Conservation (phyloP, 2,329 filamentous ascomycete genomes). For the Colletotrichum paranaense region DNA sequence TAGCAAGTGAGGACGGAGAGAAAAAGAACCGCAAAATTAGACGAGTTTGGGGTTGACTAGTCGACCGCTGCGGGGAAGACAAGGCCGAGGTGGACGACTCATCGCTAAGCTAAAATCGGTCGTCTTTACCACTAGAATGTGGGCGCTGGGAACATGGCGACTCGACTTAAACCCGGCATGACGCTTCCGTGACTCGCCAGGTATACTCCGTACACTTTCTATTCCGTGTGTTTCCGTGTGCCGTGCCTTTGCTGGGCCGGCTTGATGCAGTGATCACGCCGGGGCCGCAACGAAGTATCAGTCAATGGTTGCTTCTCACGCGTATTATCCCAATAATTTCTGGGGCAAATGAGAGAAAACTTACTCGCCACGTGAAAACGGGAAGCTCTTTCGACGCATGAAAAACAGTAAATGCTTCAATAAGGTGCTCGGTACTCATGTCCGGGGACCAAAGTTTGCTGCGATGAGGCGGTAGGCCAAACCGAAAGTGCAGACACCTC, state of each 20-base stretch:
- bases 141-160: background rate
- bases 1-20: conserved; percentile 7
- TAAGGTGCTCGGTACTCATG: background rate
- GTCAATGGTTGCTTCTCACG: background rate
- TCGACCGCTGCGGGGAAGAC: conserved; percentile 20
- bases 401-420: conserved; percentile 3
- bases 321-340: background rate
- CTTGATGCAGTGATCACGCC: too few species aligned
- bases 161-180: background rate
- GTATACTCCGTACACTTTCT: background rate
- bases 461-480: background rate
- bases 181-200: background rate
- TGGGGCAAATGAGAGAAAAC: background rate
- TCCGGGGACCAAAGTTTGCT: conserved; percentile 1
- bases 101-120: background rate
- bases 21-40: conserved; percentile 23
- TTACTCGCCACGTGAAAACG: background rate
- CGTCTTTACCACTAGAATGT: background rate
- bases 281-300: background rate
- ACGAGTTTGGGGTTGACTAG: conserved; percentile 23
- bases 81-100: background rate
- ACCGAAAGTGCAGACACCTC: conserved; percentile 17
- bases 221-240: background rate
- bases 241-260: background rate
- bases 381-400: background rate